Base-by-base conservation (phyloP, 2,329 filamentous ascomycete species). In the Hypoxylon sp. region DNA sequence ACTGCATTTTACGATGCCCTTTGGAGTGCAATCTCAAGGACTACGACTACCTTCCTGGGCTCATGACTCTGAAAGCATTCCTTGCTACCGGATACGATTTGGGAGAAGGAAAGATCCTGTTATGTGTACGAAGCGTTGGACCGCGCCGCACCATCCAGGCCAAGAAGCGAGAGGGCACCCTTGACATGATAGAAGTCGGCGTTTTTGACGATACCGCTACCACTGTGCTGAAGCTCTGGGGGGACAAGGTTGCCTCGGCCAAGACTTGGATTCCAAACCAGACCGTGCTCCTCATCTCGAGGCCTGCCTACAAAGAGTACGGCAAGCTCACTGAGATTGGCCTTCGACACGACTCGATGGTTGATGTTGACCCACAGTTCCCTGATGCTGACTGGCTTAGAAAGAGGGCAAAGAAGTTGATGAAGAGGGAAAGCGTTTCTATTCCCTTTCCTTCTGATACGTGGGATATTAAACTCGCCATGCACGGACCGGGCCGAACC, bases 121-220 rank as follows among this genome's bases (percentile, higher is more conserved):
- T 86, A 0, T 83, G 84, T 47, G 81, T 87, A 3, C 83, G 83
- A 68, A 83, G 80, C 53, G 75, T 87, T 49, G 82, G 83, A 0
- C 75, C 77, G 4, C 78, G 75, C 47, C 83, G 81, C 70, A 79
- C 65, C 73, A 76, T 85, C 24, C 47, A 58, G 8, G 76, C 76
- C 2, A 80, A 77, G 55, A 83, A 81, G 60, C 77, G 75, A 23
- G 75, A 78, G 35, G 77, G 76, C 27, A 74, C 75, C 9, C 73
- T 75, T 0, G 75, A 81, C 24, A 73, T 83, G 10, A 67, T 81
- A 21, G 81, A 82, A 41, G 70, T 87, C 3, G 72, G 75, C 3
- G 71, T 87, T 8, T 84, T 85, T 64, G 85, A 88, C 67, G 79
- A 87, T 64, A 86, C 83, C 0, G 78, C 77, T 1, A 78, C 79